phyloP scores from a whole-genome alignment of 306 rosid species.

The Cucurbita argyrosperma region DNA sequence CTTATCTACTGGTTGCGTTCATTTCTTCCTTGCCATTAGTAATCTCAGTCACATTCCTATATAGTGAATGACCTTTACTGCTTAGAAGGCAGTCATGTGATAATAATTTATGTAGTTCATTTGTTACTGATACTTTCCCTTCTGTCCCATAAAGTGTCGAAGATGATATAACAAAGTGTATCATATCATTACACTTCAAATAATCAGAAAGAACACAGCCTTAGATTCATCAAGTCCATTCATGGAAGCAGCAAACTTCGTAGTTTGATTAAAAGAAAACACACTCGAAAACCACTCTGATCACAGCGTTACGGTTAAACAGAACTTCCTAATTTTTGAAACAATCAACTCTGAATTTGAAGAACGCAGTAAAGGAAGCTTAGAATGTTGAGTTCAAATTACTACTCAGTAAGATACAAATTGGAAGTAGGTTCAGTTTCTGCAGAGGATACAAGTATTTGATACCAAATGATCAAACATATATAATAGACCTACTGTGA shows the following conservation, averaged over 20 bases:
- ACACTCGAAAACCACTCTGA: background rate
- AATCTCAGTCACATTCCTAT: background rate
- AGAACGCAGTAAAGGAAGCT: background rate
- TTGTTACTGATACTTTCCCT: background rate
- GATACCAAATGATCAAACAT: constrained; percentile 3
- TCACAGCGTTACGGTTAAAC: background rate
- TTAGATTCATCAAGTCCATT: background rate
- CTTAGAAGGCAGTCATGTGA: background rate
- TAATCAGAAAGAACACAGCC: background rate
- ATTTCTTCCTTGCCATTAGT: background rate
- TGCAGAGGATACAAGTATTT: constrained; percentile 2
- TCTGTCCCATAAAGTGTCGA: background rate
- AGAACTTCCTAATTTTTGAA: background rate
- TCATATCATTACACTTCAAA: background rate
- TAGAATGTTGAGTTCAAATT: background rate
- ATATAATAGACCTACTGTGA: background rate
- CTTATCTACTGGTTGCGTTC: background rate
- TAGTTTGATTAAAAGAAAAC: background rate
- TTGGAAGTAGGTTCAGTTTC: constrained; percentile 4
- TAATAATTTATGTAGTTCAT: background rate
- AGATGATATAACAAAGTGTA: background rate
- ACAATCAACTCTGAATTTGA: background rate
- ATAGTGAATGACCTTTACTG: background rate
- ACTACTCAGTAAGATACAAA: background rate
- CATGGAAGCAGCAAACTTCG: background rate